These are phyloP conservation scores for Coniella lustricola DNA, from an alignment of 2,329 filamentous ascomycete species.

Conservation along the genomic window DNA sequence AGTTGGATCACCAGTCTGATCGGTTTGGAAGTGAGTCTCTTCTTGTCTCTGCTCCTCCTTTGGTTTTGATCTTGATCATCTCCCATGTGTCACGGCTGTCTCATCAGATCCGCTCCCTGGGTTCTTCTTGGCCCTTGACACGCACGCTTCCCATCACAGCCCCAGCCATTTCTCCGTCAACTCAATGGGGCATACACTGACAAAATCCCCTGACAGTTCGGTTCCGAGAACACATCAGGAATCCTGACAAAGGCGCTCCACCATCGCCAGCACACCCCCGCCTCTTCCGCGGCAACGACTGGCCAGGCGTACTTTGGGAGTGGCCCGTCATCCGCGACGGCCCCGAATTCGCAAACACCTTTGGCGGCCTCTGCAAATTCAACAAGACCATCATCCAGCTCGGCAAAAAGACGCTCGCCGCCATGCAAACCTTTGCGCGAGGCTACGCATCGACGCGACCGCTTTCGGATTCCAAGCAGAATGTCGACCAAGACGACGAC, in stretches of 20 bases:
- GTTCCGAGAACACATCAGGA: conserved; percentile 26
- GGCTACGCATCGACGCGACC: no score
- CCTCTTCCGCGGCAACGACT: conserved; percentile 29
- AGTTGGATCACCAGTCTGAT: conserved; percentile 35
- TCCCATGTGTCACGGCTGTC: background rate
- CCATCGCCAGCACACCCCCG: conserved; percentile 24
- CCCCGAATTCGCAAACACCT: conserved; percentile 38
- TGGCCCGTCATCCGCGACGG: conserved; percentile 40
- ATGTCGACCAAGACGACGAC: no score
- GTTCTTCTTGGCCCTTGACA: no score
- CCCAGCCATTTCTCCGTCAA: no score
- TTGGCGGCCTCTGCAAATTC: conserved; percentile 34
- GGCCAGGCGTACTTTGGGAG: conserved; percentile 37
- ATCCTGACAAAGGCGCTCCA: conserved; percentile 17
- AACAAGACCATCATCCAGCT: conserved; percentile 34
- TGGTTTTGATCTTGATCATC: background rate
- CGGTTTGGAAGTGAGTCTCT: conserved; percentile 24
- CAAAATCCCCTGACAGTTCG: conserved; percentile 18
- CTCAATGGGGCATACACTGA: no score
- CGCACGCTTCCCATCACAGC: no score
- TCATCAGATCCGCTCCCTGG: background rate
- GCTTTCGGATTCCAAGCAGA: no score
- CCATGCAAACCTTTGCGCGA: conserved; percentile 28
- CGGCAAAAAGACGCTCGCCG: conserved; percentile 29
- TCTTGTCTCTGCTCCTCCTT: background rate